Evolutionary conservation across 2,329 filamentous ascomycete genomes (phyloP).

Genomic region (Laburnicola sp.): DNA sequence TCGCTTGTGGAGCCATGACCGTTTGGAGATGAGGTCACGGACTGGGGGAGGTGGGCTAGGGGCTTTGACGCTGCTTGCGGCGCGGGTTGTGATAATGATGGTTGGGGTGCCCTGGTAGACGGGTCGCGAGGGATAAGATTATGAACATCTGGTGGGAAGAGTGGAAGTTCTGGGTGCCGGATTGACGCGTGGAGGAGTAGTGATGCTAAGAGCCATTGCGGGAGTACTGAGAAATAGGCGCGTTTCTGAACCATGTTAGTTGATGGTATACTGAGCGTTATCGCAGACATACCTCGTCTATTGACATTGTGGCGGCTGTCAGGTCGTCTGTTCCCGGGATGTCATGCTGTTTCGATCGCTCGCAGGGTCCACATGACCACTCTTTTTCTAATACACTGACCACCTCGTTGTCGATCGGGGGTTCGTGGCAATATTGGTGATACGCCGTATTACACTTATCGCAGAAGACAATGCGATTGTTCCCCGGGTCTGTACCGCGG

Average conservation of each 20-base stretch:
- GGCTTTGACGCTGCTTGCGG: constrained; percentile 16
- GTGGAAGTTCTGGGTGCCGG: constrained; percentile 65
- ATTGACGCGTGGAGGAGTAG: constrained; percentile 65
- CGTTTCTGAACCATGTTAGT: constrained; percentile 55
- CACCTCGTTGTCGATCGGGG: constrained; percentile 70
- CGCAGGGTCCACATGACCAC: constrained; percentile 72
- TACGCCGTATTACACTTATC: constrained; percentile 78
- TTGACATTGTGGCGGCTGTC: constrained; percentile 45
- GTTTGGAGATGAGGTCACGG: constrained; percentile 37
- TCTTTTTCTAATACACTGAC: constrained; percentile 67
- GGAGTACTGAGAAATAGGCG: constrained; percentile 63
- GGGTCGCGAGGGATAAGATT: constrained; percentile 26
- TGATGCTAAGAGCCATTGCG: constrained; percentile 64
- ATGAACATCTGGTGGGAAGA: constrained; percentile 57
- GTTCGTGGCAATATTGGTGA: constrained; percentile 81
- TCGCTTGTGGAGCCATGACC: constrained; percentile 21
- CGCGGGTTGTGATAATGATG: constrained; percentile 13
- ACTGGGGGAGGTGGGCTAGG: constrained; percentile 8
- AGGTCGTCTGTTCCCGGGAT: constrained; percentile 44
- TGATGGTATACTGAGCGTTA: background rate
- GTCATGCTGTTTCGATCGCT: constrained; percentile 34
- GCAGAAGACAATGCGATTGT: constrained; percentile 83
- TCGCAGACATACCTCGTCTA: constrained; percentile 46
- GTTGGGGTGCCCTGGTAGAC: background rate
- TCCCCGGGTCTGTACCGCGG: constrained; percentile 69